Percentiles rank a stretch among this genome's conserved stretches.
Conservation (phyloP, 148 eudicot genomes). For the Amaranthus cruentus region DNA sequence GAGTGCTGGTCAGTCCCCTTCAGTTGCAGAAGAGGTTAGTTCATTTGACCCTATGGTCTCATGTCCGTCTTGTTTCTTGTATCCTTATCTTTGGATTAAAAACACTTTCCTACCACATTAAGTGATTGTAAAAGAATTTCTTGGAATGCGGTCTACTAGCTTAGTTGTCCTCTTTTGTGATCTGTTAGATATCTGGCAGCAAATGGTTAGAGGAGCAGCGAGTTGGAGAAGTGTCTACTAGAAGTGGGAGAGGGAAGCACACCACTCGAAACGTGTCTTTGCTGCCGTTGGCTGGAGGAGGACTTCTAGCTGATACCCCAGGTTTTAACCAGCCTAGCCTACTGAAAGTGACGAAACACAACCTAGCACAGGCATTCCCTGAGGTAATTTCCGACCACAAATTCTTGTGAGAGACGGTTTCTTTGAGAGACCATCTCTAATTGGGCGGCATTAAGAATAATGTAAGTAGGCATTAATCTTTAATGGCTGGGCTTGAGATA, state of each 20-base stretch:
- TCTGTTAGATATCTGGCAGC: conserved; percentile 58
- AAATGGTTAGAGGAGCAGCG: conserved; percentile 89
- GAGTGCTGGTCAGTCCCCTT: conserved; percentile 31
- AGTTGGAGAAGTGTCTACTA: conserved; percentile 88
- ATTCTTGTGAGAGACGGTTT: too few species aligned
- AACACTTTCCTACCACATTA: too few species aligned
- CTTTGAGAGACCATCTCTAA: too few species aligned
- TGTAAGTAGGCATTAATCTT: too few species aligned
- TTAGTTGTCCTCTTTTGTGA: neutral
- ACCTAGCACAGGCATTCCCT: conserved; percentile 71
- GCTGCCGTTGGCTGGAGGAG: conserved; percentile 85
- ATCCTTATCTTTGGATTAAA: neutral
- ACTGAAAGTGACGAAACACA: conserved; percentile 75
- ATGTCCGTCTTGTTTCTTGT: conserved; percentile 13
- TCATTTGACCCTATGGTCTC: conserved; percentile 56
- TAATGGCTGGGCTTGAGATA: too few species aligned
- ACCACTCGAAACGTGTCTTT: conserved; percentile 84
- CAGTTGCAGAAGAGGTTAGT: conserved; percentile 40
- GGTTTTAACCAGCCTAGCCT: conserved; percentile 95
- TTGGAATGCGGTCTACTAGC: neutral
- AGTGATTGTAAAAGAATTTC: neutral
- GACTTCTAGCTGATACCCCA: conserved; percentile 90
- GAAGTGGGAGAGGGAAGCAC: conserved; percentile 97
- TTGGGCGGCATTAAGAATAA: too few species aligned
- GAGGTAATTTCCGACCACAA: conserved; percentile 50